Conservation (phyloP, 306 rosid species). For the Prunus mongolica region DNA sequence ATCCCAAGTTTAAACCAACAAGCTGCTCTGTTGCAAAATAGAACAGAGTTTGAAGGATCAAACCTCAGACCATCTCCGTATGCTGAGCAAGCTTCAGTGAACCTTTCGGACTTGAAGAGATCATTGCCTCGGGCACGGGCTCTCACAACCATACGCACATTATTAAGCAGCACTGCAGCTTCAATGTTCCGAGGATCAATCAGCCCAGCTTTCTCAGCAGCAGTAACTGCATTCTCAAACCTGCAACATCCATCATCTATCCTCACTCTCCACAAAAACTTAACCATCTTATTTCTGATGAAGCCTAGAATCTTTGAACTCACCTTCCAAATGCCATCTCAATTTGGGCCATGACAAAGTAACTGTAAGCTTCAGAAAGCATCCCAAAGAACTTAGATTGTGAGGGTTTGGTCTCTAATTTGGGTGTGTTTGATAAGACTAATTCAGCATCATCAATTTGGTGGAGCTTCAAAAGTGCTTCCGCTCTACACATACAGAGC, state of each 20-base stretch:
- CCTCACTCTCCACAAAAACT: conserved; percentile 51
- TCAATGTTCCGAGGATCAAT: conserved; percentile 70
- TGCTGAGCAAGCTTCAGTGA: conserved; percentile 85
- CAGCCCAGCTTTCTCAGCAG: conserved; percentile 73
- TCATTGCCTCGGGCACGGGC: conserved; percentile 88
- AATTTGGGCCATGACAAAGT: conserved; percentile 66
- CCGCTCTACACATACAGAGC: conserved; percentile 96
- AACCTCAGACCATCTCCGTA: conserved; percentile 86
- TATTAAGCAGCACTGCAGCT: conserved; percentile 60
- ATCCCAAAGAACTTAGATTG: conserved; percentile 66
- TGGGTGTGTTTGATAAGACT: conserved; percentile 39
- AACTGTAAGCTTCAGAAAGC: conserved; percentile 70
- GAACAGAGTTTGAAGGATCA: conserved; percentile 78
- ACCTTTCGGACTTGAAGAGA: conserved; percentile 90
- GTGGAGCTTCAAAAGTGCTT: conserved; percentile 82
- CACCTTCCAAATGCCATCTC: conserved; percentile 97
- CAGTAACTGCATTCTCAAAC: conserved; percentile 90
- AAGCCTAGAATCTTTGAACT: conserved; percentile 40
- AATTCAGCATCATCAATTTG: conserved; percentile 82
- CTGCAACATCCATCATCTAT: conserved; percentile 76
- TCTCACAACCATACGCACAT: conserved; percentile 76
- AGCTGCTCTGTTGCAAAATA: conserved; percentile 92
- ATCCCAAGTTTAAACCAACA: conserved; percentile 93
- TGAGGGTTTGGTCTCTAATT: conserved; percentile 38
- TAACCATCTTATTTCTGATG: conserved; percentile 19